Base-by-base conservation (phyloP, 768 basidiomycete species). In the Russula earlei region DNA sequence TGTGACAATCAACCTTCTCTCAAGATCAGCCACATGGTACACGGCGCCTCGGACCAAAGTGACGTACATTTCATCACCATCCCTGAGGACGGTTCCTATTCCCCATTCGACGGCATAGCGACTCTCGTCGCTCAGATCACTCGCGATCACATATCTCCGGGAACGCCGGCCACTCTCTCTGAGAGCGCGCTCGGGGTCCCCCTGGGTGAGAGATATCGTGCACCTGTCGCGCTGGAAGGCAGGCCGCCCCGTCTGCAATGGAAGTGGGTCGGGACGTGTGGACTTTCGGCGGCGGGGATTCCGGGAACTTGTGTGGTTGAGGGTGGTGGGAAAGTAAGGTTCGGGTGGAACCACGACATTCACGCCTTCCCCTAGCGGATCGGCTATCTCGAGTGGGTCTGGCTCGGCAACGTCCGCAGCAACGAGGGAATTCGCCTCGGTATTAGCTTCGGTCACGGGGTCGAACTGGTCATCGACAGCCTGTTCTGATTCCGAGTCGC, bases 81-180 rank as follows among this genome's bases (percentile, higher is more conserved):
- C 93, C 59, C 93, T 74, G 58, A 96, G 72, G 2, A 97, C 95
- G 0, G 95, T 97, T 2, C 94, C 95, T 52, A 98, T 94, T 10
- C 89, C 91, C 96, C 95, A 99, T 69, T 98, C 94, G 6, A 98
- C 82, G 0, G 96, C 96, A 69, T 94, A 99, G 33, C 86, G 77
- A 69, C 84, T 86, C 72, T 99, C 95, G 62, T 96, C 91, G 58
- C 88, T 91, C 64, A 98, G 68, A 77, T 99, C 96, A 66, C 92
- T 96, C 5, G 93, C 88, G 20, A 98, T 85, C 11, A 96, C 75
- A 69, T 97, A 99, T 58, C 70, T 72, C 58, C 80, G 77, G 61
- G 80, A 75, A 60, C 79, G 76, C 66, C 80, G 79, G 7, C 81
- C 75, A 19, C 69, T 74, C 42, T 74, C 74, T 42, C 78, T 72